phyloP scores from a whole-genome alignment of 1,284 basidiomycete species.

The Vanrija humicola region DNA sequence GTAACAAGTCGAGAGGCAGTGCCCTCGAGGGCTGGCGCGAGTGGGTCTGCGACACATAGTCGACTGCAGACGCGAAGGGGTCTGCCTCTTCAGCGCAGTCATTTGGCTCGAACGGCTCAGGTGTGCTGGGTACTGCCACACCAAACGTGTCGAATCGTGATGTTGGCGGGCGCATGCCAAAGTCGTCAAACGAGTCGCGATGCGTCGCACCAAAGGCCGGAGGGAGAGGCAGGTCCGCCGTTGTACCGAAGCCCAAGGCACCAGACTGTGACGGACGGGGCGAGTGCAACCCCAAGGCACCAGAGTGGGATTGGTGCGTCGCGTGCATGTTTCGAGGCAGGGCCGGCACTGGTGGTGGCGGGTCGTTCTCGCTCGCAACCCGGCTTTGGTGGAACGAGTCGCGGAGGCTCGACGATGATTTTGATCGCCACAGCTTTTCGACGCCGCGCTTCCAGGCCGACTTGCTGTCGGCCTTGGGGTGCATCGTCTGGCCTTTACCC shows the following conservation, averaged over 20 bases:
- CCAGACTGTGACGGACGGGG: too few species aligned
- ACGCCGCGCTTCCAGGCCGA: conserved; percentile 42
- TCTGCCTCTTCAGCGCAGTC: conserved; percentile 14
- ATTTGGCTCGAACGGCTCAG: not conserved
- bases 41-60: conserved; percentile 6
- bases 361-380: conserved; percentile 4
- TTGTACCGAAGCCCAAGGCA: too few species aligned
- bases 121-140: not conserved
- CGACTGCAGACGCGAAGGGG: conserved; percentile 37
- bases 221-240: too few species aligned
- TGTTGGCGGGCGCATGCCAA: conserved; percentile 1
- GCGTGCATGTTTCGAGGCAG: conserved; percentile 10
- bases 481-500: not conserved
- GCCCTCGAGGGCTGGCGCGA: not conserved
- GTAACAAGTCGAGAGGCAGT: not conserved
- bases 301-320: not conserved
- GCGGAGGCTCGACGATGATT: conserved; percentile 33
- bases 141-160: conserved; percentile 13
- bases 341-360: conserved; percentile 25
- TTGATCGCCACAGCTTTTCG: conserved; percentile 41
- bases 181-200: too few species aligned
- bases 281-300: too few species aligned
- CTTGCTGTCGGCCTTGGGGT: conserved; percentile 10
- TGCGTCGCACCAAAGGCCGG: too few species aligned
- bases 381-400: conserved; percentile 16